Evolutionary conservation across 208 protist genomes (phyloP).

Genomic region (Trypanosomatidae sp.): DNA sequence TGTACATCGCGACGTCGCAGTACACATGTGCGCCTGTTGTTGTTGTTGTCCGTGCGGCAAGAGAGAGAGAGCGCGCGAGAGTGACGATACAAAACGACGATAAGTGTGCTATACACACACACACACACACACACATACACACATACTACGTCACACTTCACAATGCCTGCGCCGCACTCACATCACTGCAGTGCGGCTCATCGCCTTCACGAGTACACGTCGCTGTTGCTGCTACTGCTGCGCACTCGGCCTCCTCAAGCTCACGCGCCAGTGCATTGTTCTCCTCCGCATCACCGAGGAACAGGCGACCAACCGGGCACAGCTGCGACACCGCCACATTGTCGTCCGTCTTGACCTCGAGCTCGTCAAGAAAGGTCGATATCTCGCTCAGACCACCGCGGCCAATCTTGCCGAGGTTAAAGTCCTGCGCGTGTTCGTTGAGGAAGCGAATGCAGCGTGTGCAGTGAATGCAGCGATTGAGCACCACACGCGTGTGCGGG

Average conservation of each 20-base stretch:
- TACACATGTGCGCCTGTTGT: too few species aligned
- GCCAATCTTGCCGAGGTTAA: conserved; percentile 91
- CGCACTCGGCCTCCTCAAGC: conserved; percentile 20
- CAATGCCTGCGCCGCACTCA: neutral
- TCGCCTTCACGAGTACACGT: neutral
- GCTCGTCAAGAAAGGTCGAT: conserved; percentile 85
- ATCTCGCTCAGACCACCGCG: conserved; percentile 91
- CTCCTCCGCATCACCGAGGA: conserved; percentile 73
- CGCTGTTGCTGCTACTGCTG: neutral
- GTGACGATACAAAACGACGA: neutral
- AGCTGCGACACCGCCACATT: conserved; percentile 83
- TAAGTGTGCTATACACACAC: neutral
- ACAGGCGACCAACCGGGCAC: conserved; percentile 73
- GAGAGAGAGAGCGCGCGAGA: conserved; percentile 4
- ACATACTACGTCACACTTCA: neutral
- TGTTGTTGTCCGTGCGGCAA: too few species aligned
- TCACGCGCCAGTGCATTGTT: conserved; percentile 56
- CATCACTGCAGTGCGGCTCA: neutral
- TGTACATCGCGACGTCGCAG: too few species aligned
- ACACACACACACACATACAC: neutral
- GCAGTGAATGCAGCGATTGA: conserved; percentile 96
- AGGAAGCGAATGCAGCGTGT: conserved; percentile 93
- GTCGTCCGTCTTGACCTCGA: conserved; percentile 86
- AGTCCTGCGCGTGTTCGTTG: conserved; percentile 91
- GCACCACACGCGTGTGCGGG: conserved; percentile 91